Percentiles rank a stretch among this genome's conserved stretches.
Evolutionary conservation across 1,284 basidiomycete genomes (phyloP).

Genomic region (Trichosporon asahii): DNA sequence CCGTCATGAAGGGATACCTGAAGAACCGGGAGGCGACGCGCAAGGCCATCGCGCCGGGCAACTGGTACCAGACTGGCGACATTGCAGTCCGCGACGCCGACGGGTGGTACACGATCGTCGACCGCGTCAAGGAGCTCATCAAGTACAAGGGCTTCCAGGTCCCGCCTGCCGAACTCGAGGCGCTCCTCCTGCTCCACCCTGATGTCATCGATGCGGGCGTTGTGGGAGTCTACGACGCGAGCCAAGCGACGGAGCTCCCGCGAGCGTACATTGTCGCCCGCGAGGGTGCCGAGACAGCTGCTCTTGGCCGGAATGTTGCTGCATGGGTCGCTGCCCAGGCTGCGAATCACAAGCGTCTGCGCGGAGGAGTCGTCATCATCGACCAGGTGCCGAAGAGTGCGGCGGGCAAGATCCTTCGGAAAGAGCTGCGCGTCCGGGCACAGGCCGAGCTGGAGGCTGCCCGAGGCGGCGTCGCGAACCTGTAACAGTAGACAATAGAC

Average conservation of each 20-base stretch:
- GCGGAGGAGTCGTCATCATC: slow-evolving; percentile 54
- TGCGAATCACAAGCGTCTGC: slow-evolving; percentile 54
- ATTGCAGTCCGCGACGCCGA: slow-evolving; percentile 62
- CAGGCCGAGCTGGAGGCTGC: slow-evolving; percentile 19
- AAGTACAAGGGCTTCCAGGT: slow-evolving; percentile 67
- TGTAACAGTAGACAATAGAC: slow-evolving; percentile 5
- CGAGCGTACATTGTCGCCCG: slow-evolving; percentile 42
- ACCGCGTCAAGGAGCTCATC: slow-evolving; percentile 70
- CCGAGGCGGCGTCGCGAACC: background rate
- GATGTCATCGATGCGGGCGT: slow-evolving; percentile 68
- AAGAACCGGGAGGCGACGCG: slow-evolving; percentile 66
- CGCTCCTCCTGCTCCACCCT: slow-evolving; percentile 66
- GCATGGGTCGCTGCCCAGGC: slow-evolving; percentile 63
- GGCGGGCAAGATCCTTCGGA: slow-evolving; percentile 46
- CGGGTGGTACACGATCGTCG: slow-evolving; percentile 56
- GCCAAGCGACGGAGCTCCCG: slow-evolving; percentile 71
- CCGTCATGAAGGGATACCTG: slow-evolving; percentile 69
- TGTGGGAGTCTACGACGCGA: slow-evolving; percentile 62
- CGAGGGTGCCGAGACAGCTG: slow-evolving; percentile 15
- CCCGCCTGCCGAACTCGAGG: slow-evolving; percentile 76
- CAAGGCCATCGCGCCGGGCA: slow-evolving; percentile 56
- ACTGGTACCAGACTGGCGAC: slow-evolving; percentile 84
- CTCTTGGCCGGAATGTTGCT: slow-evolving; percentile 57
- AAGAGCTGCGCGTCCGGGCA: slow-evolving; percentile 33
- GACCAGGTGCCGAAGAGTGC: slow-evolving; percentile 53